A percentile compares a stretch with the other conserved stretches of the same genome.
These are phyloP conservation scores for Verbascum thapsus DNA, from an alignment of 257 asterid species.

Conservation along the genomic window DNA sequence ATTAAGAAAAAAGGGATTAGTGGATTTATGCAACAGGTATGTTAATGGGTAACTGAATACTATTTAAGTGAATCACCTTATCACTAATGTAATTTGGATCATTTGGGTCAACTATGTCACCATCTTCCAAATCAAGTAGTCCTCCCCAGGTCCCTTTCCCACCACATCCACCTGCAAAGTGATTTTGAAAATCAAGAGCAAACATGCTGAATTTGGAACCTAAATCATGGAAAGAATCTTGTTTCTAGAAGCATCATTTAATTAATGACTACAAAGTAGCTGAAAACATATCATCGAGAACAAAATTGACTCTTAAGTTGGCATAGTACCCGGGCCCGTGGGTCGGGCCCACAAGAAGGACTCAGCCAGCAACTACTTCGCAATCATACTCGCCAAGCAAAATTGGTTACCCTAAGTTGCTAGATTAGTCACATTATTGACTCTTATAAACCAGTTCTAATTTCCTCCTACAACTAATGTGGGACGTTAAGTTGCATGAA, in stretches of 20 bases:
- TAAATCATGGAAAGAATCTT: conserved; percentile 18
- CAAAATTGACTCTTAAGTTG: neutral
- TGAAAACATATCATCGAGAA: neutral
- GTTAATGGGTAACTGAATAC: neutral
- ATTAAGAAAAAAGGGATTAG: neutral
- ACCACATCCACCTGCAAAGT: conserved; percentile 68
- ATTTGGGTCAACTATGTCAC: conserved; percentile 44
- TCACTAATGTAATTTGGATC: conserved; percentile 73
- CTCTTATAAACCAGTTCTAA: no score
- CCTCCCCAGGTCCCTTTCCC: conserved; percentile 96
- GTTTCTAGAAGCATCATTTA: neutral
- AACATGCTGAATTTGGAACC: neutral
- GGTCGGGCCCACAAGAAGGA: no score
- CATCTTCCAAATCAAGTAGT: conserved; percentile 55
- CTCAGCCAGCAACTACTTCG: no score
- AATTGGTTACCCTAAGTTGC: no score
- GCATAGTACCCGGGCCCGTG: no score
- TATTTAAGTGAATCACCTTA: conserved; percentile 46
- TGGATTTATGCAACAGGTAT: no score
- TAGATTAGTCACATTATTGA: no score
- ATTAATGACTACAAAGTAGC: neutral
- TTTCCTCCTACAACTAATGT: no score
- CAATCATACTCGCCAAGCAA: no score
- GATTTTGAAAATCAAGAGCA: neutral
- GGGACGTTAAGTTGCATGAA: neutral